phyloP scores from a whole-genome alignment of 1,284 basidiomycete species.

The Trametes polyzona region DNA sequence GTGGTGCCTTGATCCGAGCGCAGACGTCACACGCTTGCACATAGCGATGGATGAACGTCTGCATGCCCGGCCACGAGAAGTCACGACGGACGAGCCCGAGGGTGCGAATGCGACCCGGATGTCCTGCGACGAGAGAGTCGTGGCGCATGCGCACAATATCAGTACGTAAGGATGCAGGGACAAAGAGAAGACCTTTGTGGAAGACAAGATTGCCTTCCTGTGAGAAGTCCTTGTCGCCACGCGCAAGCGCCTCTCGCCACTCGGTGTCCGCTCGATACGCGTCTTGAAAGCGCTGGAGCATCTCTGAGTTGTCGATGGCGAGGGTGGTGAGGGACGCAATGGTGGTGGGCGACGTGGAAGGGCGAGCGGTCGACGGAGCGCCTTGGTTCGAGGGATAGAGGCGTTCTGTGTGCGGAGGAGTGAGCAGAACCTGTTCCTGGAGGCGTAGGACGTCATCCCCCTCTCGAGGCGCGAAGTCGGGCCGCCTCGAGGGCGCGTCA shows the following conservation, averaged over 20 bases:
- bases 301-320: conserved; percentile 36
- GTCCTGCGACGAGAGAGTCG: conserved; percentile 28
- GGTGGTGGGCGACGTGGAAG: conserved; percentile 1
- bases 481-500: conserved; percentile 36
- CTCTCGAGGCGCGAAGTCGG: conserved; percentile 41
- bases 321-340: conserved; percentile 30
- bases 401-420: conserved; percentile 27
- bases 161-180: conserved; percentile 37
- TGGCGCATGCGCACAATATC: conserved; percentile 34
- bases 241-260: conserved; percentile 36
- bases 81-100: conserved; percentile 13
- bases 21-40: conserved; percentile 34
- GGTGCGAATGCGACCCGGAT: conserved; percentile 27
- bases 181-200: conserved; percentile 39
- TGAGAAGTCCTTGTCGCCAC: conserved; percentile 33
- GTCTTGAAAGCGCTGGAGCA: conserved; percentile 34
- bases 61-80: conserved; percentile 34
- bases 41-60: conserved; percentile 26
- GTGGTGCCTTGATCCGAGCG: conserved; percentile 27
- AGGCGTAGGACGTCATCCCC: conserved; percentile 27
- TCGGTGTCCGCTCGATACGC: conserved; percentile 31
- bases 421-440: conserved; percentile 23
- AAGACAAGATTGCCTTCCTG: conserved; percentile 37
- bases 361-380: conserved; percentile 9
- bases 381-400: conserved; percentile 4